phyloP scores from a whole-genome alignment of 805 yeast genomes.

The Nakazawaea pomicola region DNA sequence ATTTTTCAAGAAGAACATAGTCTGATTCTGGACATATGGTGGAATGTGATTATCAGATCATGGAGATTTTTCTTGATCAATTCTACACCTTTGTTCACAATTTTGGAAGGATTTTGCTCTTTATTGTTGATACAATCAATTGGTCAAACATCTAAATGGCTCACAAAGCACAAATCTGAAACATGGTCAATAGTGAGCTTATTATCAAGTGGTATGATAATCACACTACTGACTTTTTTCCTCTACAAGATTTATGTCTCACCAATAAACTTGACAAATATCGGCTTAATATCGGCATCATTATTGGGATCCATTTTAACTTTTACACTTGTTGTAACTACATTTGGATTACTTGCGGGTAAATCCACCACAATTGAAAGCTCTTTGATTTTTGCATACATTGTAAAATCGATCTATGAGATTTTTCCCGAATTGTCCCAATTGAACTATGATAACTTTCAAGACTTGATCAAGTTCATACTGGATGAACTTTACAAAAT shows the following conservation, averaged over 20 bases:
- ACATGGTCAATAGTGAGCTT: constrained; percentile 75
- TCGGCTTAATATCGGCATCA: constrained; percentile 73
- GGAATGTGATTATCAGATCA: constrained; percentile 41
- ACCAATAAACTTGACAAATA: constrained; percentile 54
- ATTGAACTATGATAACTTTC: constrained; percentile 24
- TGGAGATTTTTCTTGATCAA: constrained; percentile 74
- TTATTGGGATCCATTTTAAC: constrained; percentile 84
- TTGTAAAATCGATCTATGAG: constrained; percentile 89
- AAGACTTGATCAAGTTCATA: constrained; percentile 27
- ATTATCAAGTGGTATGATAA: constrained; percentile 64
- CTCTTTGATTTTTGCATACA: constrained; percentile 80
- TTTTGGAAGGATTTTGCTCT: constrained; percentile 91
- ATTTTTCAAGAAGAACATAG: constrained; percentile 12
- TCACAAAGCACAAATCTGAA: constrained; percentile 60
- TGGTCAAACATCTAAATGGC: constrained; percentile 76
- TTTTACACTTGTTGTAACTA: constrained; percentile 63
- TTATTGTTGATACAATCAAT: constrained; percentile 87
- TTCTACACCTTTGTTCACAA: constrained; percentile 84
- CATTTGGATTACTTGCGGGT: constrained; percentile 78
- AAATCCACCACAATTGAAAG: constrained; percentile 90
- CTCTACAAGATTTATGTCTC: constrained; percentile 78
- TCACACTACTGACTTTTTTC: constrained; percentile 74
- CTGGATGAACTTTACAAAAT: constrained; percentile 30
- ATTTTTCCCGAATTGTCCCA: constrained; percentile 84
- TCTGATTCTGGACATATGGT: constrained; percentile 23